Evolutionary conservation across 768 basidiomycete species (phyloP), one percentile per base, ranked within the genome.

Genomic region (Rubroboletus pulcherrimus): DNA sequence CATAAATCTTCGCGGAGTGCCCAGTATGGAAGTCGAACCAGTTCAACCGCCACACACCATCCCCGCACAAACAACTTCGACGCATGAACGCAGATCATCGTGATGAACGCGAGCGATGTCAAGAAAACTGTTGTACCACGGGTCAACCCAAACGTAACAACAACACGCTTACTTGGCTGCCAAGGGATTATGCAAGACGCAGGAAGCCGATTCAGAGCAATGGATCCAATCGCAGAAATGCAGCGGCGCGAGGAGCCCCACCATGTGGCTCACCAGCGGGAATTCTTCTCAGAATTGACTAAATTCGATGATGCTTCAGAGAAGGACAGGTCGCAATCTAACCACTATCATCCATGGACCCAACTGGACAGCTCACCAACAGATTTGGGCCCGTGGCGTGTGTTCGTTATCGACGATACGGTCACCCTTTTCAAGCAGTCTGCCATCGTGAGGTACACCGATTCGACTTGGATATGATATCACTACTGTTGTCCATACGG

Each of bases 11-110:
- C 51, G 34, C 38, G 43, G 52, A 7, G 34, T 35, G 12, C 5
- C 41, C 1, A 26, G 7, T 54, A 26, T 44, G 39, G 65, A 39
- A 62, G 53, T 11, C 45, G 63, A 65, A 53, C 66, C 45, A 19
- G 66, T 24, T 65, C 58, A 29, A 34, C 45, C n/a, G 46, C 46
- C 50, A 43, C 34, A 24, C 35, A 9, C 44, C 31, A 7, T 7
- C 30, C 11, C n/a, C 30, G 44, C 43, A n/a, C 8, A 11, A 40
- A 40, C 39, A 12, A 6, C n/a, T 11, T 19, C 5, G 39, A 40
- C 15, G 39, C 10, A n/a, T 40, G 31, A 21, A 29, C 7, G 54
- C n/a, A 55, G 37, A 55, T 55, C 40, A 35, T 29, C 33, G 24
- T 14, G 24, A 12, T 4, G 48, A 26, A 5, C 7, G 6, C 17